Percentiles rank a stretch among this genome's conserved stretches.
Evolutionary conservation across 306 rosid genomes (phyloP).

Genomic region (Elaeagnus macrophylla): DNA sequence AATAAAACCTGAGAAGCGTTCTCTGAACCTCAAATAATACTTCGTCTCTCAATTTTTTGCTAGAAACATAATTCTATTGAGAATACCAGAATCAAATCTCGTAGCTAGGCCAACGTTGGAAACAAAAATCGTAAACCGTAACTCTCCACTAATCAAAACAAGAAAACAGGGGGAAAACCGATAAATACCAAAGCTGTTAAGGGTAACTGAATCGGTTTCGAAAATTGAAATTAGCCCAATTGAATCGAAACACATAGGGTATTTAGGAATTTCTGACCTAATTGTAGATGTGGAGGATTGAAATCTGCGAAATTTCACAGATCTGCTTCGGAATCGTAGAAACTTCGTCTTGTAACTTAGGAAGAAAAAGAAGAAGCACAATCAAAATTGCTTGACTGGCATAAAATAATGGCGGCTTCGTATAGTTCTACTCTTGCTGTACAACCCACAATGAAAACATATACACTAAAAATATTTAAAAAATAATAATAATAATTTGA

Average conservation of each 20-base stretch:
- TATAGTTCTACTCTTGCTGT: no score
- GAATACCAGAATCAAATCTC: not conserved
- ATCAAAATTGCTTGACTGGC: constrained; percentile 18
- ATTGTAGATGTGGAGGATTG: not conserved
- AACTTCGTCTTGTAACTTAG: not conserved
- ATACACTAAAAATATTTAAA: no score
- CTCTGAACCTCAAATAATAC: not conserved
- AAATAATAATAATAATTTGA: no score
- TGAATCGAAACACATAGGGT: not conserved
- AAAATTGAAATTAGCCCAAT: not conserved
- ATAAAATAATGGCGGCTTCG: constrained; percentile 26
- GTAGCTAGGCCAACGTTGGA: not conserved
- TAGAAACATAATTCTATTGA: not conserved
- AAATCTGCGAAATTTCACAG: not conserved
- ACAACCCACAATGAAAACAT: no score
- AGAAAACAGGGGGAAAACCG: no score
- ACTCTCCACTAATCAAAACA: not conserved
- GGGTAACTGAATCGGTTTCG: not conserved
- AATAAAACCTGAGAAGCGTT: constrained; percentile 17
- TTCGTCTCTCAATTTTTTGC: not conserved
- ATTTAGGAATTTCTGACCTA: not conserved
- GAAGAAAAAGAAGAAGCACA: constrained; percentile 1
- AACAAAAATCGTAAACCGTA: constrained; percentile 2
- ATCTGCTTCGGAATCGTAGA: constrained; percentile 20
- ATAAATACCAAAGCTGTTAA: no score